Conservation (phyloP, 2,329 filamentous ascomycete genomes). For the Cordyceps cateniannulata region DNA sequence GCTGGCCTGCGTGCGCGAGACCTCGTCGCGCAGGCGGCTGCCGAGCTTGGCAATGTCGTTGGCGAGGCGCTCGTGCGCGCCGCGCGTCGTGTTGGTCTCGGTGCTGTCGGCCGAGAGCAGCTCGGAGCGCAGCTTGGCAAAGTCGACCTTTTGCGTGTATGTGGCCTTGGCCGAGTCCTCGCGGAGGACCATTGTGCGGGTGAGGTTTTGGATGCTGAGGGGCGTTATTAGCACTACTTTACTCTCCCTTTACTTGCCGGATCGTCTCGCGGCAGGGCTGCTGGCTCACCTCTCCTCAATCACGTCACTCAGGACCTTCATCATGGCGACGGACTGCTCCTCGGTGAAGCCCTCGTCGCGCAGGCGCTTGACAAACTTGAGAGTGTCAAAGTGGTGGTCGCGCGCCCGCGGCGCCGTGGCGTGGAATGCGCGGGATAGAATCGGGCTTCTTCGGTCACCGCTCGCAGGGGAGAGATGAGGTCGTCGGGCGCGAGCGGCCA, state of each 20-base stretch:
- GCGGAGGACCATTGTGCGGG: slow-evolving; percentile 93
- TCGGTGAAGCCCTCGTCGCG: slow-evolving; percentile 92
- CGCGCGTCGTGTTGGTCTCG: slow-evolving; percentile 80
- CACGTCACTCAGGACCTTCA: slow-evolving; percentile 93
- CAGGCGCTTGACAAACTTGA: slow-evolving; percentile 91
- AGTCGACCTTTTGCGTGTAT: slow-evolving; percentile 89
- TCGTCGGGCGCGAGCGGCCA: slow-evolving; percentile 13
- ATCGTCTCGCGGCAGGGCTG: too few relatives aligned
- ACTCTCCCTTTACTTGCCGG: too few relatives aligned
- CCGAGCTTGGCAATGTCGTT: slow-evolving; percentile 95
- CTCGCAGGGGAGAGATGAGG: slow-evolving; percentile 17
- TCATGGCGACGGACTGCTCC: slow-evolving; percentile 94
- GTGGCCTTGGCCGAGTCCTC: slow-evolving; percentile 83
- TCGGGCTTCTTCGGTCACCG: slow-evolving; percentile 17
- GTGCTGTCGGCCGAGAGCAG: slow-evolving; percentile 87
- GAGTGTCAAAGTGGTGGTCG: slow-evolving; percentile 96
- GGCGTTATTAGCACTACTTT: too few relatives aligned
- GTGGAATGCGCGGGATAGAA: slow-evolving; percentile 53
- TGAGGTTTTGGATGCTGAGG: slow-evolving; percentile 94
- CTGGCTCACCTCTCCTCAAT: slow-evolving; percentile 75
- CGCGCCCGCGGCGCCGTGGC: slow-evolving; percentile 51
- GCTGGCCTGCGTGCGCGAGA: slow-evolving; percentile 86
- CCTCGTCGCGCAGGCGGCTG: slow-evolving; percentile 83
- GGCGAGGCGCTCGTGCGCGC: slow-evolving; percentile 83
- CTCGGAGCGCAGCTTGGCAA: slow-evolving; percentile 92